These are phyloP conservation scores for Plantago coronopus DNA, from an alignment of 305 asterid species.

Conservation along the genomic window DNA sequence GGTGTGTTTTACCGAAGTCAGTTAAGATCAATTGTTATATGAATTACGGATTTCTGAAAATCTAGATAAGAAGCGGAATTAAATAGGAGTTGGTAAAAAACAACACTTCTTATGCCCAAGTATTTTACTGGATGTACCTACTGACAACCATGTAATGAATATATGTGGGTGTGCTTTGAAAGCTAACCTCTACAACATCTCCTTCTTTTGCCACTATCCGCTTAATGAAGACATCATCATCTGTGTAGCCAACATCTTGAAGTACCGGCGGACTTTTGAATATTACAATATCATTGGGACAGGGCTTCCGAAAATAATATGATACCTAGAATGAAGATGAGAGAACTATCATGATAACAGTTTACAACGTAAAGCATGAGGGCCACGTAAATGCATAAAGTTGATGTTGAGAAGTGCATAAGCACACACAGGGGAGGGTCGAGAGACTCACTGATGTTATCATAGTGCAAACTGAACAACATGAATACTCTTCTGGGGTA, in stretches of 20 bases:
- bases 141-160: slow-evolving; percentile 6
- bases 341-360: slow-evolving; percentile 1
- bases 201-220: slow-evolving; percentile 93
- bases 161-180: not conserved
- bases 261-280: slow-evolving; percentile 96
- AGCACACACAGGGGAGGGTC: no score
- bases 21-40: no score
- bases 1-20: no score
- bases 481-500: not conserved
- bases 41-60: no score
- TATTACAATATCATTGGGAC: slow-evolving; percentile 86
- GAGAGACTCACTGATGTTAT: no score
- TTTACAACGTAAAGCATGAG: slow-evolving; percentile 4
- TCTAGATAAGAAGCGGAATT: no score
- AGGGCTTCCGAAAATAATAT: slow-evolving; percentile 85
- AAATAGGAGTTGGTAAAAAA: no score
- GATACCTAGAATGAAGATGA: slow-evolving; percentile 54
- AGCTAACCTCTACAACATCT: slow-evolving; percentile 85
- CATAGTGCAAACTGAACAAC: not conserved
- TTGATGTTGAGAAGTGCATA: not conserved
- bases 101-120: no score
- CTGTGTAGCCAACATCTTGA: slow-evolving; percentile 94
- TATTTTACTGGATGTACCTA: not conserved
- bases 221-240: slow-evolving; percentile 92
- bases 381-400: not conserved